Evolutionary conservation across 441 rosid genomes (phyloP).

Genomic region (Adansonia rubrostipa): DNA sequence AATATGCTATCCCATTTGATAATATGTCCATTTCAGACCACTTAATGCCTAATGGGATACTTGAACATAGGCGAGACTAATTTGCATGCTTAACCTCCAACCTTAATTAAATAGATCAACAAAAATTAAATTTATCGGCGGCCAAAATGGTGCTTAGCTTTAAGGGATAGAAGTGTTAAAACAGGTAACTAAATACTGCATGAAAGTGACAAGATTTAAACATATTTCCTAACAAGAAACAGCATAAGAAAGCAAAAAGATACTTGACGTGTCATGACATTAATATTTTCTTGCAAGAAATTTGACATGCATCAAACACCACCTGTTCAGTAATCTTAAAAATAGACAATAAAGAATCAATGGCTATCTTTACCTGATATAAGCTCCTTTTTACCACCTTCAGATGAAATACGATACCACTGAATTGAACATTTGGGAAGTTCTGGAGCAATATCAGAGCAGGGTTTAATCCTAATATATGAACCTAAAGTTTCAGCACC

Average conservation of each 20-base stretch:
- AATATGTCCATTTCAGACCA: not conserved
- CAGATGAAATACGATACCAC: constrained; percentile 86
- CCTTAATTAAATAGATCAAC: not conserved
- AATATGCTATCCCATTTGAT: not conserved
- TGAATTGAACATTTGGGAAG: constrained; percentile 71
- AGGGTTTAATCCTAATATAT: constrained; percentile 61
- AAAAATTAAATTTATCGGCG: not conserved
- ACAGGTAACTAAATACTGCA: not conserved
- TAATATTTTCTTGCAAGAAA: not conserved
- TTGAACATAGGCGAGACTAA: not conserved
- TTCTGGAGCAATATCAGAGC: constrained; percentile 72
- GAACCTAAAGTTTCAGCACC: constrained; percentile 90
- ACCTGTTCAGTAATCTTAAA: not conserved
- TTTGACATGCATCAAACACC: not conserved
- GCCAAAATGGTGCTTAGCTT: not conserved
- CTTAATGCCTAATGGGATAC: constrained; percentile 9
- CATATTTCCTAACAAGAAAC: not conserved
- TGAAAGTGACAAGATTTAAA: not conserved
- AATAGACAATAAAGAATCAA: not conserved
- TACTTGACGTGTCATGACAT: not conserved
- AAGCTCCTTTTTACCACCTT: constrained; percentile 73
- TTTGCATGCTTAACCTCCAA: constrained; percentile 1
- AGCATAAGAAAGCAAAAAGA: constrained; percentile 7
- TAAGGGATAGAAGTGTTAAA: not conserved
- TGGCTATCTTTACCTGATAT: constrained; percentile 68